Evolutionary conservation across 2,329 filamentous ascomycete genomes (phyloP), one percentile per base, ranked within the genome.

Genomic region (Apiospora rasikravindrae): DNA sequence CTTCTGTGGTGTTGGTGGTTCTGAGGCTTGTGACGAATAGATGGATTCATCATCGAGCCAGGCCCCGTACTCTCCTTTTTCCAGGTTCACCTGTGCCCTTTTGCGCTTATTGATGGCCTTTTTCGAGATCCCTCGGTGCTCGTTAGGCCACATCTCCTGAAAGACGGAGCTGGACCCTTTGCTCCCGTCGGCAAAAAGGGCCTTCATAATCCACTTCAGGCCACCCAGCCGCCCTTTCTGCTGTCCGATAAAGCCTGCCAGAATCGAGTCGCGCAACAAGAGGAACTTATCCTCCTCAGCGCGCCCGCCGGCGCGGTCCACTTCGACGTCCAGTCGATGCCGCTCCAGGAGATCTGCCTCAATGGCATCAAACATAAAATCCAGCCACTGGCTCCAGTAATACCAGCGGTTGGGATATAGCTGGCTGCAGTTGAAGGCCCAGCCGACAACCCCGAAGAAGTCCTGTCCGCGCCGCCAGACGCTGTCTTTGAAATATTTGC

Each of bases 381-480:
- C 88, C 19, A 98, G 85, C 93, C 94, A 98, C 10, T 90, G 82
- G 76, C 88, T 90, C 95, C 95, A 98, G 78, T 91, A 88, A 69
- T 86, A 88, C 96, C 96, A 98, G 26, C 96, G 88, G 53, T 88
- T 87, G 1, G 90, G 90, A 76, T 96, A 87, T 44, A 88, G 81
- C 1, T 93, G 88, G 69, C 94, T 95, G 83, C 96, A 98, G 79
- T 96, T 96, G 81, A 98, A 95, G 0, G 94, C 93, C 96, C 96
- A 98, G 4, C 96, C 96, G 0, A 96, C 88, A 0, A 94, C 89
- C 57, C 91, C 89, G 94, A 96, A 99, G 77, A 98, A 97, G 79
- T 97, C 94, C 73, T 93, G 91, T 0, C 92, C 93, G n/a, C 89
- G 88, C 22, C 84, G 84, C 90, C 93, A 98, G 1, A 98, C 74